Evolutionary conservation across 331 rosid genomes (phyloP).

Genomic region (Arachis monticola): DNA sequence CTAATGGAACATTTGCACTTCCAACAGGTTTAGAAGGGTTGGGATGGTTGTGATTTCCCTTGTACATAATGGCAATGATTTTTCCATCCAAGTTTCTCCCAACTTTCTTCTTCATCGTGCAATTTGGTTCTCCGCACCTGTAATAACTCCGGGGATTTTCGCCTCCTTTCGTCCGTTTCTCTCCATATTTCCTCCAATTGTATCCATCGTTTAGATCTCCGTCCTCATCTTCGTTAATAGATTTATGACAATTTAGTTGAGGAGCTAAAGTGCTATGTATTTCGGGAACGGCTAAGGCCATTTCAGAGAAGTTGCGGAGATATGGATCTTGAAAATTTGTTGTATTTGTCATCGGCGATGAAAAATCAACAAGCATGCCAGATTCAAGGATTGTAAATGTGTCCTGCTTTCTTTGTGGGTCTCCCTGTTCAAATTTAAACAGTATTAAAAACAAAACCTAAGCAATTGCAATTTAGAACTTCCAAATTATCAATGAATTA

Average conservation of each 20-base stretch:
- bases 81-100: constrained; percentile 75
- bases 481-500: constrained; percentile 9
- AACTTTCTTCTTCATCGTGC: constrained; percentile 77
- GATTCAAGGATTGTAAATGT: constrained; percentile 50
- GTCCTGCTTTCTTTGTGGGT: constrained; percentile 35
- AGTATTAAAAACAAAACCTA: constrained; percentile 11
- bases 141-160: constrained; percentile 80
- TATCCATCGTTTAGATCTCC: constrained; percentile 67
- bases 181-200: constrained; percentile 86
- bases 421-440: constrained; percentile 41
- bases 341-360: constrained; percentile 12
- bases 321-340: constrained; percentile 26
- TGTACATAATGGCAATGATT: constrained; percentile 73
- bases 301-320: constrained; percentile 8
- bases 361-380: constrained; percentile 18
- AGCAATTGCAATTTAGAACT: constrained; percentile 5
- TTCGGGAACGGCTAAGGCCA: too few species aligned
- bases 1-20: constrained; percentile 43
- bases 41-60: constrained; percentile 75
- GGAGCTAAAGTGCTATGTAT: constrained; percentile 13
- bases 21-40: constrained; percentile 55
- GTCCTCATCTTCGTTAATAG: constrained; percentile 45
- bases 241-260: not conserved
- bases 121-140: constrained; percentile 63
- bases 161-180: constrained; percentile 79